Evolutionary conservation across 257 asterid genomes (phyloP).

Genomic region (Solanum ossicruentum): DNA sequence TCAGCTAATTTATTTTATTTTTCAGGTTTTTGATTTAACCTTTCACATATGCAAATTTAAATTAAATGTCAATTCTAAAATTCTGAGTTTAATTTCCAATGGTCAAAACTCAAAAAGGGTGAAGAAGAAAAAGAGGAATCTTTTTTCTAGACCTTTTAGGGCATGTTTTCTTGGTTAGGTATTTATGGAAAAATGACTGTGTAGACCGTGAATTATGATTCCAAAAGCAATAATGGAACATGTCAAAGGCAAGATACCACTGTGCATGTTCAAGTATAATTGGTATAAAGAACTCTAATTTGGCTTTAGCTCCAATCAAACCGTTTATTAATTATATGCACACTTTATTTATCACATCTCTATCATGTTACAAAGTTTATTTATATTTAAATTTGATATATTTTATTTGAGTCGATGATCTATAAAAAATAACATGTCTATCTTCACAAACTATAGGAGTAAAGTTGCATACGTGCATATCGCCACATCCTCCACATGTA

Average conservation of each 20-base stretch:
- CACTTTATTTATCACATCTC: not conserved
- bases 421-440: not conserved
- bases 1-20: not conserved
- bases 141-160: conserved; percentile 4
- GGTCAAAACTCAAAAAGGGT: not conserved
- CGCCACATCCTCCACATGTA: fast-evolving
- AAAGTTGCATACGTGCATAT: not conserved
- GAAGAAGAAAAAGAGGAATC: not conserved
- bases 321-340: conserved; percentile 6
- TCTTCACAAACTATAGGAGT: not conserved
- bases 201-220: conserved; percentile 2
- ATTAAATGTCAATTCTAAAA: not conserved
- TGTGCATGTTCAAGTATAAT: conserved; percentile 22
- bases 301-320: not conserved
- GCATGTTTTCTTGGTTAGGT: conserved; percentile 23
- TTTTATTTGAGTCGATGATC: not conserved
- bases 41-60: not conserved
- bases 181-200: conserved; percentile 15
- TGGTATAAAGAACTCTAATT: conserved; percentile 4
- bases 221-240: conserved; percentile 5
- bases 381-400: not conserved
- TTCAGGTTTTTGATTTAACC: not conserved
- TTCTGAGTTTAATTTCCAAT: not conserved
- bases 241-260: not conserved
- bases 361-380: not conserved